phyloP scores from a whole-genome alignment of 768 basidiomycete species.

The Russula ochroleuca region DNA sequence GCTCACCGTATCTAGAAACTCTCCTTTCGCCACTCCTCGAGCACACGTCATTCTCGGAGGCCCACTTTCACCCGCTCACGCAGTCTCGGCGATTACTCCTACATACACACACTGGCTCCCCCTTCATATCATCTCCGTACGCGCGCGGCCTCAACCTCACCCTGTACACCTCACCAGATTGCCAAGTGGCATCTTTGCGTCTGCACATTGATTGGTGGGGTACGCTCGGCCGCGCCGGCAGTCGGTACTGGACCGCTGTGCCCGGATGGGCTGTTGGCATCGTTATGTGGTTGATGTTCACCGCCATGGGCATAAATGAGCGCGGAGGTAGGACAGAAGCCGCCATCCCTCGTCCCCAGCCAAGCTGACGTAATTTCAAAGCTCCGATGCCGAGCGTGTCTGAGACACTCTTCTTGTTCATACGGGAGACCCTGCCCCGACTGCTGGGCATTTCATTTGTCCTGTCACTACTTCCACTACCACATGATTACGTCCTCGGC shows the following conservation, averaged over 20 bases:
- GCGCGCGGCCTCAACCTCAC: constrained; percentile 48
- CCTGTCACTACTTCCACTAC: constrained; percentile 54
- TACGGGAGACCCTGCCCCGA: constrained; percentile 37
- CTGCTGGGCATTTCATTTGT: constrained; percentile 44
- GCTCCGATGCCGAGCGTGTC: constrained; percentile 45
- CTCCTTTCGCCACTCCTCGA: constrained; percentile 62
- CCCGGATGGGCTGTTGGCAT: constrained; percentile 72
- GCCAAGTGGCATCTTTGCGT: constrained; percentile 42
- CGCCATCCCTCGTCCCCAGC: neutral
- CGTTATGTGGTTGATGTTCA: constrained; percentile 53
- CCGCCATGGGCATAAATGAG: constrained; percentile 42
- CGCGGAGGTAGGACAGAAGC: constrained; percentile 29
- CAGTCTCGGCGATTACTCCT: constrained; percentile 45
- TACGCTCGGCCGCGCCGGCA: constrained; percentile 64
- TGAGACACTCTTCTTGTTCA: constrained; percentile 48
- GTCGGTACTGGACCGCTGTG: constrained; percentile 70
- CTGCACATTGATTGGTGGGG: constrained; percentile 67
- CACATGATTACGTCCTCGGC: constrained; percentile 54
- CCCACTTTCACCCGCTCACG: constrained; percentile 56
- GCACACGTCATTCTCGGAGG: constrained; percentile 63
- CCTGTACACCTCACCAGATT: constrained; percentile 57
- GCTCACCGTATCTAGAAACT: constrained; percentile 38
- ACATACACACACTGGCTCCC: constrained; percentile 65
- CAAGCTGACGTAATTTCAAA: constrained; percentile 27
- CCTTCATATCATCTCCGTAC: constrained; percentile 46